Evolutionary conservation across 495 filamentous ascomycete genomes (phyloP), one percentile per base, ranked within the genome.

Genomic region (Zalerion maritima): DNA sequence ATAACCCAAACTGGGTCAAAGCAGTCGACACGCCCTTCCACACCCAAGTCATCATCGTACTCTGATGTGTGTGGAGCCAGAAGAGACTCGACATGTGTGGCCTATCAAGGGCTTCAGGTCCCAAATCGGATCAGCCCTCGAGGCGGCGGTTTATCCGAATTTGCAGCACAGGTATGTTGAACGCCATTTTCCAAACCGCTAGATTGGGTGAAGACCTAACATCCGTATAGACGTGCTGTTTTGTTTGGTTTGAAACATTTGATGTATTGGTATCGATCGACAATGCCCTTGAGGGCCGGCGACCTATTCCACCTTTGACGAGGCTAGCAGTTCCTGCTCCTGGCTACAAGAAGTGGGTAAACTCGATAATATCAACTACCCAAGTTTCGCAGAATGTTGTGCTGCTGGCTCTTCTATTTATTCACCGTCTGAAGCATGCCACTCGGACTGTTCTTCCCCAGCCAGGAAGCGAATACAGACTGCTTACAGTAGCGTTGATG

Each of bases 201-300:
- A 18, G 0, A 4, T 2, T 28, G 21, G 31, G 33, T 22, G 3
- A 11, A 14, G 0, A 8, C 1, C 12, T 14, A 45, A 19, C n/a
- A 21, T 16, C 21, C 3, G 12, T 12, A 2, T 30, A 96, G 79
- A 78, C 94, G 54, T 92, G 89, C 1, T 94, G 87, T 42, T 63
- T 99, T 17, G 94, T 99, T 58, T 99, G 91, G 91, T 99, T 96
- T 45, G 91, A 96, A 49, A 78, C 75, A n/a, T 75, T 78, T 5
- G 60, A 75, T 11, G 77, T 78, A 23, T 58, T 94, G 10, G 69
- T 74, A 34, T 55, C 62, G 28, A 76, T 89, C 25, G 81, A 87
- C 48, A 69, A 78, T 13, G 60, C 71, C 9, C 55, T 55, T n/a
- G 48, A 56, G 5, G 47, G 62, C 12, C 43, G 57, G 21, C 40